phyloP scores from a whole-genome alignment of 2,329 filamentous ascomycete genomes.

The Sodiomyces alkalinus region DNA sequence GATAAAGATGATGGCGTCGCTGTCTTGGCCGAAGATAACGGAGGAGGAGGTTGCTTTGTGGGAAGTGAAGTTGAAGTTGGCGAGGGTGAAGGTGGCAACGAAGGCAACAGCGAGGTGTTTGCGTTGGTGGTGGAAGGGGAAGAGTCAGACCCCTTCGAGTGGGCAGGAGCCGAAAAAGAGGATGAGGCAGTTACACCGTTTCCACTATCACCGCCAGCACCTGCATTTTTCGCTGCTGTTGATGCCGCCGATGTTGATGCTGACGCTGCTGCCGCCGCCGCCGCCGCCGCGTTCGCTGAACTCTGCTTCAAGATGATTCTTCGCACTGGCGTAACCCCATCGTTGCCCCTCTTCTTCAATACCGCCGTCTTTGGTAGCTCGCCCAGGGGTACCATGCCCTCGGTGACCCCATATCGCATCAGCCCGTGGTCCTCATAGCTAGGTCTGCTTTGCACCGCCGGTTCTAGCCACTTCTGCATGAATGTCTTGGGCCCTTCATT shows the following conservation, averaged over 20 bases:
- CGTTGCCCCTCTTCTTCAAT: slow-evolving; percentile 18
- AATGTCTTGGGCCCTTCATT: slow-evolving; percentile 26
- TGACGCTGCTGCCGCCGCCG: slow-evolving; percentile 10
- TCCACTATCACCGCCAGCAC: too few relatives aligned
- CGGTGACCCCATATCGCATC: slow-evolving; percentile 58
- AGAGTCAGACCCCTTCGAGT: too few relatives aligned
- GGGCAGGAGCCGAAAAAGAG: too few relatives aligned
- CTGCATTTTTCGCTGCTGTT: slow-evolving; percentile 3
- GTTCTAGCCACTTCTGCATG: slow-evolving; percentile 44
- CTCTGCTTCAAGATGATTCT: slow-evolving; percentile 30
- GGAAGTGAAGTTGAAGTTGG: too few relatives aligned
- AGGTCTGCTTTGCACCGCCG: slow-evolving; percentile 41
- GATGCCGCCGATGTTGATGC: slow-evolving; percentile 7
- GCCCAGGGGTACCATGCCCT: slow-evolving; percentile 73
- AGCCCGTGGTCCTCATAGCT: slow-evolving; percentile 71
- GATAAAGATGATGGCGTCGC: slow-evolving; percentile 7
- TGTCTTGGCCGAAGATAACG: too few relatives aligned
- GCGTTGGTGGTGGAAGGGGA: too few relatives aligned
- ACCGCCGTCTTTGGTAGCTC: slow-evolving; percentile 44
- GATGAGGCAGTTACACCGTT: too few relatives aligned
- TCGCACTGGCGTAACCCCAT: slow-evolving; percentile 18
- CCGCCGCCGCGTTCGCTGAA: slow-evolving; percentile 10
- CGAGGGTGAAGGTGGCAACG: too few relatives aligned
- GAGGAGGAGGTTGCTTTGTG: too few relatives aligned
- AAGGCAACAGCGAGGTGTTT: too few relatives aligned